Base-by-base conservation (phyloP, 2,329 filamentous ascomycete species). In the Pseudocercospora eumusae region DNA sequence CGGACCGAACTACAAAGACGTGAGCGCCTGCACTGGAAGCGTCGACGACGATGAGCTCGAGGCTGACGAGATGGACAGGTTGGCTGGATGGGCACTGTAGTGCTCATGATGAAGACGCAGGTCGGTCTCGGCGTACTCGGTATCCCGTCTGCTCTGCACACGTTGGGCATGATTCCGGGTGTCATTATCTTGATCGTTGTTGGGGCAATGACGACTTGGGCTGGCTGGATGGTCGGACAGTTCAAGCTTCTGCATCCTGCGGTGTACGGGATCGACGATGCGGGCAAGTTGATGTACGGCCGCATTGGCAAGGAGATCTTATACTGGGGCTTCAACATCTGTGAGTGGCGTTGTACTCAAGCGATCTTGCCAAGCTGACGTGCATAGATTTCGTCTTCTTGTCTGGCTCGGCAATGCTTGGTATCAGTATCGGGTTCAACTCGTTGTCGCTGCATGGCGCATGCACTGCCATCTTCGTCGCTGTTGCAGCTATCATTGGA, bases 241-340 rank as follows among this genome's bases (percentile, higher is more conserved):
- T 85, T 85, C 74, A 85, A 85, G 68, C 66, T 83, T 31, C 74
- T 76, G 13, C 83, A 85, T 67, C 80, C 80, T 0, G 77, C 84
- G 63, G 82, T 85, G 2, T 84, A 86, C 67, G 81, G 80, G 56
- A 85, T 85, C 74, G 83, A 83, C 45, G 83, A 86, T 64, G 83
- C 82, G 0, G 83, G 83, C 15, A 73, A 73, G 45, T 79, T 85
- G 57, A 75, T 86, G 20, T 83, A 84, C 59, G 84, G 84, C 2
- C 79, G 77, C 1, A 61, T 81, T 4, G 83, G 83, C 0, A 77
- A 81, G 23, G 82, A 83, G 64, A 64, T 84, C 11, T 75, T 85
- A 40, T 77, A 62, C 57, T 63, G 59, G 60, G 64, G 62, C 25
- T 77, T 56, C 52, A 61, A 56, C 44, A 57, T 62, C 27, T 58